Conservation (phyloP, 208 protist species). For the Borovskyia barvae region DNA sequence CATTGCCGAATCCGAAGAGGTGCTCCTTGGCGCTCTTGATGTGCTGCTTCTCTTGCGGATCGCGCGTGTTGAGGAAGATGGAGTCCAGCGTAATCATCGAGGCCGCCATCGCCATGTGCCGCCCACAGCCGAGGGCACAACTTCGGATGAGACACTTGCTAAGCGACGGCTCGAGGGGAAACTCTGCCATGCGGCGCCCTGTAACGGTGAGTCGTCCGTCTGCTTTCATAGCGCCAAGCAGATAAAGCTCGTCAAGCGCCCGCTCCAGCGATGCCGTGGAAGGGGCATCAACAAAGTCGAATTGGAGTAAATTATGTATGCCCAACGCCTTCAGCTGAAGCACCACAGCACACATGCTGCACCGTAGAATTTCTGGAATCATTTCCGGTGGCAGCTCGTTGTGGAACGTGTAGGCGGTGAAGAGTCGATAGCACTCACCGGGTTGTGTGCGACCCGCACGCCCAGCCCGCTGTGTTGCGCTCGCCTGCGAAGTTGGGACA, state of each 20-base stretch:
- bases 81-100: conserved; percentile 93
- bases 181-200: conserved; percentile 97
- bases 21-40: conserved; percentile 72
- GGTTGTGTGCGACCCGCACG: conserved; percentile 93
- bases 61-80: conserved; percentile 95
- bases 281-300: conserved; percentile 98
- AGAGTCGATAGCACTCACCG: conserved; percentile 97
- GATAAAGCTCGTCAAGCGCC: conserved; percentile 97
- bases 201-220: conserved; percentile 96
- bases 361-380: conserved; percentile 96
- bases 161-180: conserved; percentile 98
- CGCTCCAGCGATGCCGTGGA: conserved; percentile 96
- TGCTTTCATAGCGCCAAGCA: conserved; percentile 98
- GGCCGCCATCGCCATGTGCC: conserved; percentile 89
- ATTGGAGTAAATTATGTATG: conserved; percentile 96
- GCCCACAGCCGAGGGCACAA: conserved; percentile 62
- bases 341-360: conserved; percentile 95
- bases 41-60: conserved; percentile 67
- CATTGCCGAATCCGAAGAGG: conserved; percentile 79
- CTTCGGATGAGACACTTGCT: conserved; percentile 91
- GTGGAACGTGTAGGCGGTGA: conserved; percentile 93
- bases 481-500: conserved; percentile 95
- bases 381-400: conserved; percentile 94
- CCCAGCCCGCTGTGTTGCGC: conserved; percentile 94
- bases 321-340: conserved; percentile 97